Evolutionary conservation across 768 basidiomycete genomes (phyloP), one percentile per base, ranked within the genome.

Genomic region (Serpula lacrymans): DNA sequence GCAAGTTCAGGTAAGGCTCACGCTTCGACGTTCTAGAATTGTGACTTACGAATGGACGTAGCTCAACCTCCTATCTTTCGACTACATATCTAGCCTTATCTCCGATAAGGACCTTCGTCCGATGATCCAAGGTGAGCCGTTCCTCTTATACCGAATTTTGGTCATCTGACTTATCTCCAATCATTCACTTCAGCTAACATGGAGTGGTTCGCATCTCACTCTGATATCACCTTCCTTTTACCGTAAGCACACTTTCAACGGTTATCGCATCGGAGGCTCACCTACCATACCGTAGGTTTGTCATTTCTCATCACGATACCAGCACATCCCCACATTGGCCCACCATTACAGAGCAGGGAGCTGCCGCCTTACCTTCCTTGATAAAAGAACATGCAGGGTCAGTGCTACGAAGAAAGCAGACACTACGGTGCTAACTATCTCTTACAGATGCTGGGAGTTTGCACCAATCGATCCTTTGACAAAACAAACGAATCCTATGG

Each of bases 401-500:
- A 33, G 31, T 14, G 12, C 22, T 14, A 20, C 7, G 16, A 16
- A 9, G 3, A 1, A 16, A 25, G 21, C n/a, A n/a, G n/a, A n/a
- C n/a, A 41, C 37, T 13, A 6, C 12, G 2, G 10, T 13, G 17
- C 25, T 20, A 10, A 3, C 13, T 25, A 3, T 21, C 42, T 13
- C 12, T 25, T 8, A 6, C 26, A 44, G 44, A 11, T 46, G 34
- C 41, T 46, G 42, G 44, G 26, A 43, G 34, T 46, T 46, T 3
- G 44, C 44, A 16, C 44, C 44, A 2, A 31, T 43, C 28, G 34
- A 46, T 23, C 44, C 41, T 10, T 12, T 46, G 20, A 46, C 41
- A n/a, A 9, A 28, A 9, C 27, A 9, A 28, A 9, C 27, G 9
- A 9, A 28, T 28, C 27, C n/a, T 28, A n/a, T n/a, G n/a, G n/a